A percentile compares a stretch with the other conserved stretches of the same genome.
Conservation (phyloP, 2,329 filamentous ascomycete genomes). For the Sclerotinia glacialis region DNA sequence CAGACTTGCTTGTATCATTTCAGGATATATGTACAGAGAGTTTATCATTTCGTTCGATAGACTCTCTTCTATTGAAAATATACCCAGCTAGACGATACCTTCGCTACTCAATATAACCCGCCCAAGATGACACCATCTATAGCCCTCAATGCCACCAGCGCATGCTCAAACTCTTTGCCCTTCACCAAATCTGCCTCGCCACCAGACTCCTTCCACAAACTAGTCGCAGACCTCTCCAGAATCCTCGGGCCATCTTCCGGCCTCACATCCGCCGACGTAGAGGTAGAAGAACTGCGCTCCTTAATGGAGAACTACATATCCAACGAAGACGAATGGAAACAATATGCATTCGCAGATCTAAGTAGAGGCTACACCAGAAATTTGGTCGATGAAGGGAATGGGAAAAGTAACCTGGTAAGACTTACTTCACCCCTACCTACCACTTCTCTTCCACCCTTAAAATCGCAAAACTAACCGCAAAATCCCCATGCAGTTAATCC, state of each 20-base stretch:
- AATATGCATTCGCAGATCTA: slow-evolving; percentile 70
- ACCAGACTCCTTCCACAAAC: slow-evolving; percentile 59
- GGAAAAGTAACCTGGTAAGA: slow-evolving; percentile 52
- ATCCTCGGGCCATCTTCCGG: slow-evolving; percentile 78
- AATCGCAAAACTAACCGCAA: not conserved
- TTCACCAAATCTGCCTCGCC: slow-evolving; percentile 33
- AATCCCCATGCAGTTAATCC: slow-evolving; percentile 66
- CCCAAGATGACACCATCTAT: slow-evolving; percentile 16
- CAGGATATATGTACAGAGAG: not conserved
- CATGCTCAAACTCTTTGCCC: not conserved
- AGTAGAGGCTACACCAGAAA: slow-evolving; percentile 79
- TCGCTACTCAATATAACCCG: not conserved
- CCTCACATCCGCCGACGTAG: slow-evolving; percentile 76
- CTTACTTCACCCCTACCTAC: slow-evolving; percentile 9
- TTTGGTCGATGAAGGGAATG: slow-evolving; percentile 85
- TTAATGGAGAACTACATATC: slow-evolving; percentile 76
- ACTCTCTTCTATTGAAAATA: not conserved
- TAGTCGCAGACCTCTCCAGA: slow-evolving; percentile 70
- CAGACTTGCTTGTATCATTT: not conserved
- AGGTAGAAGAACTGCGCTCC: slow-evolving; percentile 66
- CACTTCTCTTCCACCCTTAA: not conserved
- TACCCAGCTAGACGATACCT: not conserved
- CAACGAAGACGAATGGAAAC: slow-evolving; percentile 65
- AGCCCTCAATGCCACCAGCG: slow-evolving; percentile 8
- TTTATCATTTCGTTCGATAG: not conserved